These are phyloP conservation scores for Guillardia theta DNA, from an alignment of 78 protist species.

Conservation along the genomic window DNA sequence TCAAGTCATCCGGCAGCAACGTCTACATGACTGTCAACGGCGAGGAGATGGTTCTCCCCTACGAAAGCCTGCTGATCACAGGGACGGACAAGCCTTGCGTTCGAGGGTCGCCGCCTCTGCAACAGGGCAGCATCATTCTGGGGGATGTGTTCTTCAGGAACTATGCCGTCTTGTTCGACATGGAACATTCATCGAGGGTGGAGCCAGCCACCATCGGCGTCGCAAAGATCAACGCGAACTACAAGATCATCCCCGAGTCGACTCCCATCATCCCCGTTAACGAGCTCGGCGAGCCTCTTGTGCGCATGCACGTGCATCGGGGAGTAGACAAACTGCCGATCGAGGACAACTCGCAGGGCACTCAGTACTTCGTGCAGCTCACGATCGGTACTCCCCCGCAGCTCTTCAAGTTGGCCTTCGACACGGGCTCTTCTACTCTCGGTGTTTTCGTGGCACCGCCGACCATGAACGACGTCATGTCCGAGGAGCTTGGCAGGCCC, in stretches of 20 bases:
- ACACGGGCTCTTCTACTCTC: slow-evolving; percentile 35
- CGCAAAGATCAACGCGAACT: neutral
- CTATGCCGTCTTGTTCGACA: slow-evolving; percentile 10
- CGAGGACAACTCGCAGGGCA: slow-evolving; percentile 13
- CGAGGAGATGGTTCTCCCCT: neutral
- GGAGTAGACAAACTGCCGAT: slow-evolving; percentile 28
- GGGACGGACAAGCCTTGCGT: slow-evolving; percentile 39
- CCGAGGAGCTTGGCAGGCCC: neutral
- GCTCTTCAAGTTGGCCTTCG: slow-evolving; percentile 19
- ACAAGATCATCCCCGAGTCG: slow-evolving; percentile 28
- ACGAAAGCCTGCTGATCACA: neutral
- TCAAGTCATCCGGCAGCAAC: neutral
- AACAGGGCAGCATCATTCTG: neutral
- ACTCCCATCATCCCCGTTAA: neutral
- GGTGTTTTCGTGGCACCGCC: neutral
- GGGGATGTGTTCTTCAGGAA: slow-evolving; percentile 20
- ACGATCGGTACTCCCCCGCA: neutral
- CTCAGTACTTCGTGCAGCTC: slow-evolving; percentile 26
- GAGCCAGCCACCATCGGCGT: neutral
- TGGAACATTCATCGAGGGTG: neutral
- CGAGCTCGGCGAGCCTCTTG: neutral
- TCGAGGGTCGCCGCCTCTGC: slow-evolving; percentile 25
- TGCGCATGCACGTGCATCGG: slow-evolving; percentile 38
- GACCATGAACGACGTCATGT: neutral
- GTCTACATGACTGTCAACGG: neutral